A percentile compares a stretch with the other conserved stretches of the same genome.
phyloP scores from a whole-genome alignment of 352 stramenopile genomes.

The Thraustochytrium striatum region DNA sequence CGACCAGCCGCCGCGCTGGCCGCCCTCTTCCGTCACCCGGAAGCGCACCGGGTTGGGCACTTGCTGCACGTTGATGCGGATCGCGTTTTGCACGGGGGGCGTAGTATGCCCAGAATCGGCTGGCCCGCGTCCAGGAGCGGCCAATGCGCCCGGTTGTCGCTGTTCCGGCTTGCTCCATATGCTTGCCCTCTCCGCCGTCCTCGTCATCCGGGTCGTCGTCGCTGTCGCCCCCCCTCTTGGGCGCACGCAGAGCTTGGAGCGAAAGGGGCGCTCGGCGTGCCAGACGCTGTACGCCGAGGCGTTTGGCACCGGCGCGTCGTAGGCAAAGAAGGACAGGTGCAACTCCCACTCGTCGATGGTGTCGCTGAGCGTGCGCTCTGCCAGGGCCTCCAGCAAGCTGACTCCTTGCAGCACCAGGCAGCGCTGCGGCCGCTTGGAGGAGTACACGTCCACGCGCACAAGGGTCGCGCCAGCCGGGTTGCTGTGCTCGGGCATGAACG shows the following conservation, averaged over 20 bases:
- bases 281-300: conserved; percentile 16
- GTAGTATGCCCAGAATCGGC: background rate
- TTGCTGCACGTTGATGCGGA: conserved; percentile 40
- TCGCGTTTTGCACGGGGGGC: background rate
- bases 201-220: no score
- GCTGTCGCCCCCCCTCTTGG: no score
- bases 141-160: background rate
- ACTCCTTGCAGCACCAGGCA: background rate
- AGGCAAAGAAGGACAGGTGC: conserved; percentile 29
- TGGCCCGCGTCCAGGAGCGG: background rate
- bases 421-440: background rate
- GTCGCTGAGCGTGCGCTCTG: background rate
- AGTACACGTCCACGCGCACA: conserved; percentile 21
- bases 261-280: background rate
- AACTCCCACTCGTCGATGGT: background rate
- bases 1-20: background rate
- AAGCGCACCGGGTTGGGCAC: conserved; percentile 18
- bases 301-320: background rate
- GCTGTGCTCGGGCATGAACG: background rate
- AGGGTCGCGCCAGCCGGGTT: background rate
- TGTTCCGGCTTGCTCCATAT: conserved; percentile 14
- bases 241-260: conserved; percentile 36
- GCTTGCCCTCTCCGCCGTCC: no score
- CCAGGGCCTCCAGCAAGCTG: background rate
- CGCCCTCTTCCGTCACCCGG: background rate